Percentiles rank a stretch among this genome's conserved stretches.
These are phyloP conservation scores for Beauveria australis DNA, from an alignment of 2,329 filamentous ascomycete species.

Conservation along the genomic window DNA sequence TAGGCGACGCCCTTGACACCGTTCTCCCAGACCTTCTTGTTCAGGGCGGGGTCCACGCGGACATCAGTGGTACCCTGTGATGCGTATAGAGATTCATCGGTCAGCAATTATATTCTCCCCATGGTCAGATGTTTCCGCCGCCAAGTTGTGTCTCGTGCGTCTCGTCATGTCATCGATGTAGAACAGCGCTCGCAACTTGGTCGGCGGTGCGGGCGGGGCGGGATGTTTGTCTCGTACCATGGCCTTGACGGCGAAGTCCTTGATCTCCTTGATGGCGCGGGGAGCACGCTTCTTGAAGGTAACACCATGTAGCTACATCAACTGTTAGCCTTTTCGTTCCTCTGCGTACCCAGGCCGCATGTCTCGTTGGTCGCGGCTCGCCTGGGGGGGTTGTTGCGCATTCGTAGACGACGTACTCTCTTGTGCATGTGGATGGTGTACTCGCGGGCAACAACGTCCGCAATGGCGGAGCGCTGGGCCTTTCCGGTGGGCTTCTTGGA, in stretches of 20 bases:
- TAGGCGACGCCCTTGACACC: constrained; percentile 98
- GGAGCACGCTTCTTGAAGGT: constrained; percentile 99
- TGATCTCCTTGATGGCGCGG: constrained; percentile 99
- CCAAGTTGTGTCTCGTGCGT: neutral
- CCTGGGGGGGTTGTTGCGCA: neutral
- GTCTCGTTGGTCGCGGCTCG: neutral
- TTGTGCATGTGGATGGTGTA: constrained; percentile 99
- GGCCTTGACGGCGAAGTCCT: constrained; percentile 80
- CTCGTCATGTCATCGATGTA: neutral
- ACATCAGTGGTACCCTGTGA: constrained; percentile 87
- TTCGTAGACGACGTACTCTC: constrained; percentile 42
- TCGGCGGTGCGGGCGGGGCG: neutral
- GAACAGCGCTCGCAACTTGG: constrained; percentile 1
- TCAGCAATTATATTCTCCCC: neutral
- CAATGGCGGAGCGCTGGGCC: constrained; percentile 79
- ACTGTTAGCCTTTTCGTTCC: constrained; percentile 10
- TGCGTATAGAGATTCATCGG: neutral
- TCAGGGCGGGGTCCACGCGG: constrained; percentile 95
- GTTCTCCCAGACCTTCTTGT: constrained; percentile 99
- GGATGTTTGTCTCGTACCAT: constrained; percentile 64
- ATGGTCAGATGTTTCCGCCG: neutral
- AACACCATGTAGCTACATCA: constrained; percentile 79
- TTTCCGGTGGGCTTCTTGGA: constrained; percentile 33
- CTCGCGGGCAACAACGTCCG: constrained; percentile 98
- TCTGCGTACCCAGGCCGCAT: neutral